phyloP scores from a whole-genome alignment of 768 basidiomycete species.

The Serendipita indica region DNA sequence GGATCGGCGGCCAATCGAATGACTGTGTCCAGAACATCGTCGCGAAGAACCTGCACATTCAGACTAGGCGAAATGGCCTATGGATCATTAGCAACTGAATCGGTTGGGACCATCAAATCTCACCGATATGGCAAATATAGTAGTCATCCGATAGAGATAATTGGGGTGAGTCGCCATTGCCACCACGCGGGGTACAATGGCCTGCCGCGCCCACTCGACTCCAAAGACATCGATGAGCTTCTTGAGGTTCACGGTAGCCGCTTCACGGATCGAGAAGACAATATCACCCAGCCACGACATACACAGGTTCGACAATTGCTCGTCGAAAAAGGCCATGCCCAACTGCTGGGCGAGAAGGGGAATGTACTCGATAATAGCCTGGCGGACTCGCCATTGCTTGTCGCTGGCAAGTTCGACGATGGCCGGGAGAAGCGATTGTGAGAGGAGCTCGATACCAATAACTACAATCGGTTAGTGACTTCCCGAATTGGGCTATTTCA shows the following conservation, averaged over 20 bases:
- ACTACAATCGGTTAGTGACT: slow-evolving; percentile 32
- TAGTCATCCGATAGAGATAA: slow-evolving; percentile 96
- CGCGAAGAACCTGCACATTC: slow-evolving; percentile 64
- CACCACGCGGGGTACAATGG: slow-evolving; percentile 94
- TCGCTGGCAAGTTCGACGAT: slow-evolving; percentile 97
- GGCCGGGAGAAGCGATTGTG: slow-evolving; percentile 89
- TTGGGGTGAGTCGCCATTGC: slow-evolving; percentile 95
- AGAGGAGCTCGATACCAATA: slow-evolving; percentile 92
- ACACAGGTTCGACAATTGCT: slow-evolving; percentile 89
- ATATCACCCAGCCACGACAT: slow-evolving; percentile 99
- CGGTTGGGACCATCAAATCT: slow-evolving; percentile 23
- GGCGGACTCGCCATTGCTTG: slow-evolving; percentile 98
- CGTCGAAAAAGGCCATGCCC: slow-evolving; percentile 93
- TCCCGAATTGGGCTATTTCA: not conserved
- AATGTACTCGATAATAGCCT: slow-evolving; percentile 99
- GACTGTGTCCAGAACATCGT: slow-evolving; percentile 73
- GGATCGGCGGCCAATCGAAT: slow-evolving; percentile 72
- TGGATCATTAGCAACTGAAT: slow-evolving; percentile 8
- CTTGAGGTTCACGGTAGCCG: slow-evolving; percentile 93
- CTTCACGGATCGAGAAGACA: slow-evolving; percentile 94
- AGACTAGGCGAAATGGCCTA: slow-evolving; percentile 93
- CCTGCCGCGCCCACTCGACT: slow-evolving; percentile 86
- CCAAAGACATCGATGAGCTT: slow-evolving; percentile 97
- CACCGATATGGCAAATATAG: slow-evolving; percentile 95
- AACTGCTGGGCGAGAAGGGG: slow-evolving; percentile 98